Percentiles rank a stretch among this genome's conserved stretches.
phyloP scores from a whole-genome alignment of 371 early-diverging fungal genomes.

The Mortierella sp. region DNA sequence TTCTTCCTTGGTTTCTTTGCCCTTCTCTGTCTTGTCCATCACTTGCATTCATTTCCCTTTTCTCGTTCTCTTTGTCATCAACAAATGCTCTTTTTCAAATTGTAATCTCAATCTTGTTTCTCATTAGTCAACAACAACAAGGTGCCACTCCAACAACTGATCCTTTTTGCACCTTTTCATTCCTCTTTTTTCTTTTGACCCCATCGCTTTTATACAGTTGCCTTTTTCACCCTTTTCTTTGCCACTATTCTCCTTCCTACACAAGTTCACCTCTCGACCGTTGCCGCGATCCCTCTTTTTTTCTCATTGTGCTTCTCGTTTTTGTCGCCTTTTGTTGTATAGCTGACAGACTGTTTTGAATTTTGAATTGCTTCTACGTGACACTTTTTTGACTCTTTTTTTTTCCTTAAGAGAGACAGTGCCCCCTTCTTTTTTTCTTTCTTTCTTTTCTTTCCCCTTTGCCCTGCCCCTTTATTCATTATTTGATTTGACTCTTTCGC shows the following conservation, averaged over 20 bases:
- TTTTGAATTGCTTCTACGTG: not conserved
- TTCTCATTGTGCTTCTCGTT: not conserved
- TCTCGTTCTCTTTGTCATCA: not conserved
- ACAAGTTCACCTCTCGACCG: too few species aligned
- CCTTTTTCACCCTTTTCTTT: too few species aligned
- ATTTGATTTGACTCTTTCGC: not conserved
- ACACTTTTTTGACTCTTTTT: not conserved
- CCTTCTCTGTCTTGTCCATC: not conserved
- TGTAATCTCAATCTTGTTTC: not conserved
- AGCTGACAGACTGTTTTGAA: not conserved
- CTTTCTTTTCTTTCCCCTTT: not conserved
- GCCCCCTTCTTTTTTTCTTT: constrained; percentile 11
- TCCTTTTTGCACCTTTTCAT: not conserved
- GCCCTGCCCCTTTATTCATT: constrained; percentile 2
- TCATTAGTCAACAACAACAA: not conserved
- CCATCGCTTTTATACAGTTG: too few species aligned
- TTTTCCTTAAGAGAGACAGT: not conserved
- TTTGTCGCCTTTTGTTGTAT: not conserved
- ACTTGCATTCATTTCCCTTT: not conserved
- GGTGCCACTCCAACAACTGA: too few species aligned
- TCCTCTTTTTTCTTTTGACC: too few species aligned
- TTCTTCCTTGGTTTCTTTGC: not conserved
- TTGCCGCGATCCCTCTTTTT: too few species aligned
- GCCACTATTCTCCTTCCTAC: too few species aligned
- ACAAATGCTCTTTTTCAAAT: not conserved